phyloP scores from a whole-genome alignment of 106 monocot genomes.

The Platanthera zijinensis region DNA sequence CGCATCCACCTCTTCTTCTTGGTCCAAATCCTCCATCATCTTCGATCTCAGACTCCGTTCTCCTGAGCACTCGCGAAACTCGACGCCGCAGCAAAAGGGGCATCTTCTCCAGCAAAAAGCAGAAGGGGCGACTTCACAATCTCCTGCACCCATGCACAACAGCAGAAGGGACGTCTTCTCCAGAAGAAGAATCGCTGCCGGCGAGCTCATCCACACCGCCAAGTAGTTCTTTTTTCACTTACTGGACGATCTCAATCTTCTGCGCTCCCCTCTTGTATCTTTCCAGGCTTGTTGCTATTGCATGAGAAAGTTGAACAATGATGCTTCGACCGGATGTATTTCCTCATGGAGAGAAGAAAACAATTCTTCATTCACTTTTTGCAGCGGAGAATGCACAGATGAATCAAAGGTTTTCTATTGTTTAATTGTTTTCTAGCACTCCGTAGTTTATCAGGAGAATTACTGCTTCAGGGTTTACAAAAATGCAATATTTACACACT shows the following conservation, averaged over 20 bases:
- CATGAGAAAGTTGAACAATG: slow-evolving; percentile 40
- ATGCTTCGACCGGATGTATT: neutral
- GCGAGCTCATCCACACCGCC: slow-evolving; percentile 89
- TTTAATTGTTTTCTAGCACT: neutral
- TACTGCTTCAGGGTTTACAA: too few relatives aligned
- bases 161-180: slow-evolving; percentile 78
- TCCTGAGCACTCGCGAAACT: too few relatives aligned
- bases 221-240: slow-evolving; percentile 5
- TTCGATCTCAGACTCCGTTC: too few relatives aligned
- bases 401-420: slow-evolving; percentile 40
- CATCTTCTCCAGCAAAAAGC: neutral
- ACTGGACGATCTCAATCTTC: neutral
- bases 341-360: neutral
- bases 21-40: too few relatives aligned
- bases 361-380: slow-evolving; percentile 31
- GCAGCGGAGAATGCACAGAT: slow-evolving; percentile 55
- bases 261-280: neutral
- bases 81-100: too few relatives aligned
- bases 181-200: slow-evolving; percentile 39
- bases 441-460: too few relatives aligned
- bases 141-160: neutral
- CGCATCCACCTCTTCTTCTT: too few relatives aligned
- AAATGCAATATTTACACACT: too few relatives aligned
- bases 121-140: neutral
- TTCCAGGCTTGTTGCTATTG: slow-evolving; percentile 80